phyloP scores from a whole-genome alignment of 129 eudicot species.

The Dittrichia graveolens region DNA sequence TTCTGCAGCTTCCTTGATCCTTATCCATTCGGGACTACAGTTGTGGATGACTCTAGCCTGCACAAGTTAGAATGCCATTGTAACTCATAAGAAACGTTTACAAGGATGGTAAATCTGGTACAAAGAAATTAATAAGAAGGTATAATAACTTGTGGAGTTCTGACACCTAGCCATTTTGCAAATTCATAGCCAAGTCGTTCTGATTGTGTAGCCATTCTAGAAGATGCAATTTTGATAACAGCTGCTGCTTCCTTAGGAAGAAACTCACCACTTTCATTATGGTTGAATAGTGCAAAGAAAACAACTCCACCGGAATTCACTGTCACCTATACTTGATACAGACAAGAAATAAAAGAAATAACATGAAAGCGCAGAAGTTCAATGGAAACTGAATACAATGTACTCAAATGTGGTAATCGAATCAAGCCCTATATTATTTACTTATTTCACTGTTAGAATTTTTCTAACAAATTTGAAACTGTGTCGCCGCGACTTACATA shows the following conservation, averaged over 20 bases:
- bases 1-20: constrained; percentile 94
- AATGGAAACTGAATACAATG: too few relatives aligned
- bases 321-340: constrained; percentile 62
- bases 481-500: not conserved
- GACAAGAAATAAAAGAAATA: not conserved
- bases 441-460: not conserved
- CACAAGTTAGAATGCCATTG: constrained; percentile 20
- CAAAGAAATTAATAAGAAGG: constrained; percentile 35
- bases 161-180: constrained; percentile 96
- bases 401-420: too few relatives aligned
- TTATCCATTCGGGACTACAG: constrained; percentile 83
- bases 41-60: constrained; percentile 97
- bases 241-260: constrained; percentile 87
- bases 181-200: constrained; percentile 98
- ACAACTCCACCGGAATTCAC: constrained; percentile 99
- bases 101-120: constrained; percentile 19
- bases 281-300: constrained; percentile 91
- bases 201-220: constrained; percentile 98
- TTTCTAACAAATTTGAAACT: not conserved
- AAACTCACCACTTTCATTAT: constrained; percentile 57
- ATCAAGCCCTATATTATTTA: not conserved
- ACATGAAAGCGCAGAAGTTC: too few relatives aligned
- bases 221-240: constrained; percentile 87
- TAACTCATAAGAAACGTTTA: constrained; percentile 13
- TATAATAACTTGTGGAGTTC: constrained; percentile 79